A percentile compares a stretch with the other conserved stretches of the same genome.
phyloP scores from a whole-genome alignment of 2,329 filamentous ascomycete species.

The Coniochaeta sp. region DNA sequence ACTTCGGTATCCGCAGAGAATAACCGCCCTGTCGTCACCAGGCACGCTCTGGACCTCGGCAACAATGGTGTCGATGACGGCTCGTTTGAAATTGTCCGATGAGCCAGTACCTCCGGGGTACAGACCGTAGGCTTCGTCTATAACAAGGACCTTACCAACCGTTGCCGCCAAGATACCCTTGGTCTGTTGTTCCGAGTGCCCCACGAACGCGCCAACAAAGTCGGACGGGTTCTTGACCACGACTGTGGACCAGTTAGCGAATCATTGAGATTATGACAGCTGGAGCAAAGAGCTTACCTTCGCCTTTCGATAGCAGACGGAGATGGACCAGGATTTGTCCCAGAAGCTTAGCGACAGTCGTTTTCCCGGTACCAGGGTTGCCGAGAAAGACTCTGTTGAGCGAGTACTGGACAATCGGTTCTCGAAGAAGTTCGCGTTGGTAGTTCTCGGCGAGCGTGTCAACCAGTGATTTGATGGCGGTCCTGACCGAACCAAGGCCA shows the following conservation, averaged over 20 bases:
- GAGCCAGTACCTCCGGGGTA: conserved; percentile 26
- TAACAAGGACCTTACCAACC: conserved; percentile 67
- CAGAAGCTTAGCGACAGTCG: conserved; percentile 66
- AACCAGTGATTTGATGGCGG: conserved; percentile 49
- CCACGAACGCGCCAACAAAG: conserved; percentile 57
- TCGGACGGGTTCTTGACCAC: conserved; percentile 66
- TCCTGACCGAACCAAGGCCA: conserved; percentile 56
- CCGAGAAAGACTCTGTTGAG: conserved; percentile 67
- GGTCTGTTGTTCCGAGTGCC: conserved; percentile 62
- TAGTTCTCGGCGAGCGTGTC: conserved; percentile 59
- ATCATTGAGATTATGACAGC: not conserved
- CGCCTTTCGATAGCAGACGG: conserved; percentile 58
- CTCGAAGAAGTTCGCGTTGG: conserved; percentile 53
- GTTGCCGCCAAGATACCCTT: conserved; percentile 63
- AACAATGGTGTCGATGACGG: conserved; percentile 67
- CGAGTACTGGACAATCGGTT: conserved; percentile 49
- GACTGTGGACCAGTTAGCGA: conserved; percentile 29
- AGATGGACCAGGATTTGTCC: conserved; percentile 60
- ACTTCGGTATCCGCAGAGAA: conserved; percentile 63
- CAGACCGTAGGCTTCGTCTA: conserved; percentile 72
- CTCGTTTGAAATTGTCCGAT: conserved; percentile 44
- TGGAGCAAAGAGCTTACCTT: conserved; percentile 36
- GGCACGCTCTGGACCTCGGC: conserved; percentile 63
- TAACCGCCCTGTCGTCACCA: conserved; percentile 64
- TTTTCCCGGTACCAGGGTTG: conserved; percentile 69